Conservation (phyloP, 2,329 filamentous ascomycete genomes). For the Furcasterigmium sp. region DNA sequence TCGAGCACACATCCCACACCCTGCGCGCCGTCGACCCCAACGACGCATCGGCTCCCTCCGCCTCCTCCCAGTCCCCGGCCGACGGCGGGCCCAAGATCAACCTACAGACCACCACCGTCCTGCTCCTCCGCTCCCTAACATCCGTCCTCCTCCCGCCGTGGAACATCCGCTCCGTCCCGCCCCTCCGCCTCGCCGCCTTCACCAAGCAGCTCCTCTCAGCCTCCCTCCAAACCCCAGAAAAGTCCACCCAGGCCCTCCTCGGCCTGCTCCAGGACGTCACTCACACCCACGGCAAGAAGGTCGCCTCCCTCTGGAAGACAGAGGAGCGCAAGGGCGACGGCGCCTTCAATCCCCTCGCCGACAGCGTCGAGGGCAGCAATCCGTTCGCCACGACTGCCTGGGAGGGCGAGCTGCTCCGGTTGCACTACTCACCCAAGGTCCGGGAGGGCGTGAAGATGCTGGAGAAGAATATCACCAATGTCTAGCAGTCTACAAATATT, state of each 20-base stretch:
- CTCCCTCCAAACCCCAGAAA: constrained; percentile 83
- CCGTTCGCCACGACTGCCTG: constrained; percentile 86
- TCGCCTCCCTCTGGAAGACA: constrained; percentile 85
- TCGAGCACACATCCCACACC: constrained; percentile 74
- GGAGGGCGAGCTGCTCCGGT: constrained; percentile 83
- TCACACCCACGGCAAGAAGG: constrained; percentile 75
- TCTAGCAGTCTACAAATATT: constrained; percentile 1
- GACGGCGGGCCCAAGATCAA: constrained; percentile 67
- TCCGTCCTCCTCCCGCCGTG: constrained; percentile 73
- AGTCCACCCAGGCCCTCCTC: constrained; percentile 75
- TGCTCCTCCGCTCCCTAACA: constrained; percentile 81
- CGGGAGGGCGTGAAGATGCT: constrained; percentile 66
- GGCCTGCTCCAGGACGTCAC: constrained; percentile 73
- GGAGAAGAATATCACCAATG: constrained; percentile 54
- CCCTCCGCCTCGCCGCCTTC: constrained; percentile 83
- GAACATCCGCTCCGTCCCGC: constrained; percentile 70
- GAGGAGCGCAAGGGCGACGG: constrained; percentile 92
- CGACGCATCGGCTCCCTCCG: constrained; percentile 49
- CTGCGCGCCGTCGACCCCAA: constrained; percentile 52
- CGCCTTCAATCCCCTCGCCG: constrained; percentile 67
- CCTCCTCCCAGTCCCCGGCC: constrained; percentile 30
- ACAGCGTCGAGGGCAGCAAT: constrained; percentile 79
- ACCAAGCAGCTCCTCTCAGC: constrained; percentile 83
- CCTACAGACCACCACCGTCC: constrained; percentile 87
- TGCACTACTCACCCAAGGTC: constrained; percentile 84